Percentiles rank a stretch among this genome's conserved stretches.
Evolutionary conservation across 192 early-diverging fungal genomes (phyloP).

Genomic region (Pecoramyces ruminantium): DNA sequence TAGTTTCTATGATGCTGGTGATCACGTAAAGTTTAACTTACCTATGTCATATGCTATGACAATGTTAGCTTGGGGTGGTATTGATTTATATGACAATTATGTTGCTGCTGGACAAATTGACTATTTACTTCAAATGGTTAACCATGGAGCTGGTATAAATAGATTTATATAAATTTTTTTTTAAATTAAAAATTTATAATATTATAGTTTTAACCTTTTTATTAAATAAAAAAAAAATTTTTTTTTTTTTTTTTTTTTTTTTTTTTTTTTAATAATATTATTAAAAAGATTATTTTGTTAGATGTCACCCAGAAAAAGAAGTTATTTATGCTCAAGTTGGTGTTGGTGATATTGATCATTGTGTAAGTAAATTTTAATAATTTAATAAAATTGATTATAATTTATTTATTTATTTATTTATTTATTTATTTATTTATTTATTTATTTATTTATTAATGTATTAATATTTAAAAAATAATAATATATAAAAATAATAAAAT

Average conservation of each 20-base stretch:
- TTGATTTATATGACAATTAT: constrained; percentile 35
- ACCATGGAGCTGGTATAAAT: not conserved
- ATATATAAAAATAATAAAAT: too few relatives aligned
- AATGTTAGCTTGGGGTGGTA: constrained; percentile 27
- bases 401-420: too few relatives aligned
- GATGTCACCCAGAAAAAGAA: constrained; percentile 30
- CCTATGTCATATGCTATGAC: constrained; percentile 28
- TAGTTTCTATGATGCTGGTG: constrained; percentile 30
- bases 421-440: too few relatives aligned
- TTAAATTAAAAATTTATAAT: too few relatives aligned
- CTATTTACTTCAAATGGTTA: constrained; percentile 24
- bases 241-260: too few relatives aligned
- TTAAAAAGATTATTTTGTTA: constrained; percentile 43
- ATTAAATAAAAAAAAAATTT: too few relatives aligned
- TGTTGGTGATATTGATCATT: not conserved
- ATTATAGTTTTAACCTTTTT: too few relatives aligned
- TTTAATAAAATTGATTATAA: too few relatives aligned
- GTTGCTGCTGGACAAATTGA: constrained; percentile 18
- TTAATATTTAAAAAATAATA: too few relatives aligned
- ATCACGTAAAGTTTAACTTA: constrained; percentile 45
- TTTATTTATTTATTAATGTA: too few relatives aligned
- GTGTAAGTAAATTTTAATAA: not conserved
- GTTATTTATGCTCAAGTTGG: constrained; percentile 27
- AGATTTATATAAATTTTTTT: not conserved
- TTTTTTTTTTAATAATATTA: constrained; percentile 1